Conservation (phyloP, 352 stramenopile genomes). For the Phytophthora podocarpi region DNA sequence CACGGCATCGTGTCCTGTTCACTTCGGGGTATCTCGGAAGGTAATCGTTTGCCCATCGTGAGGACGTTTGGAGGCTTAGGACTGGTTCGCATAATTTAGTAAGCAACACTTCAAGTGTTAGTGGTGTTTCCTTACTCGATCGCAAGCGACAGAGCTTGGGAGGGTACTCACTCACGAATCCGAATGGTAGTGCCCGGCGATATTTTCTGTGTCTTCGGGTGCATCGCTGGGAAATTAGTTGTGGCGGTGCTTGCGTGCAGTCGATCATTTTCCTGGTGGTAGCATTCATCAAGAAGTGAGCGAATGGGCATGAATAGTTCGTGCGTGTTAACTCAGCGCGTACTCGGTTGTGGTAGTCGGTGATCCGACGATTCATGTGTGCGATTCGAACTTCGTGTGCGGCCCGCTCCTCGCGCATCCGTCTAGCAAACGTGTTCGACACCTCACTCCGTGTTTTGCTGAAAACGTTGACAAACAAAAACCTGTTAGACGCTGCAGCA, state of each 20-base stretch:
- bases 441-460: conserved; percentile 56
- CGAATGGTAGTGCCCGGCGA: conserved; percentile 59
- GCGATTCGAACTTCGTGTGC: conserved; percentile 67
- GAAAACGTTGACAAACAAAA: background rate
- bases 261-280: conserved; percentile 57
- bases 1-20: conserved; percentile 29
- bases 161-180: conserved; percentile 63
- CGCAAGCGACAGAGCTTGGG: too few species aligned
- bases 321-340: background rate
- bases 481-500: background rate
- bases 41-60: conserved; percentile 37
- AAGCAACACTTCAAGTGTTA: background rate
- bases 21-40: conserved; percentile 25
- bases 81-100: conserved; percentile 26
- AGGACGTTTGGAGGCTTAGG: conserved; percentile 68
- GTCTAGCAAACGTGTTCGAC: conserved; percentile 60
- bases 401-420: conserved; percentile 60
- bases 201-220: conserved; percentile 76
- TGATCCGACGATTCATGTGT: conserved; percentile 87
- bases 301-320: background rate
- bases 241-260: conserved; percentile 64
- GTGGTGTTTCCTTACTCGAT: background rate
- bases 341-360: conserved; percentile 77
- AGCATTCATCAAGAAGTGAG: conserved; percentile 6
- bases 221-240: conserved; percentile 85